These are phyloP conservation scores for Nothopassalora personata DNA, from an alignment of 2,329 filamentous ascomycete genomes.

Conservation along the genomic window DNA sequence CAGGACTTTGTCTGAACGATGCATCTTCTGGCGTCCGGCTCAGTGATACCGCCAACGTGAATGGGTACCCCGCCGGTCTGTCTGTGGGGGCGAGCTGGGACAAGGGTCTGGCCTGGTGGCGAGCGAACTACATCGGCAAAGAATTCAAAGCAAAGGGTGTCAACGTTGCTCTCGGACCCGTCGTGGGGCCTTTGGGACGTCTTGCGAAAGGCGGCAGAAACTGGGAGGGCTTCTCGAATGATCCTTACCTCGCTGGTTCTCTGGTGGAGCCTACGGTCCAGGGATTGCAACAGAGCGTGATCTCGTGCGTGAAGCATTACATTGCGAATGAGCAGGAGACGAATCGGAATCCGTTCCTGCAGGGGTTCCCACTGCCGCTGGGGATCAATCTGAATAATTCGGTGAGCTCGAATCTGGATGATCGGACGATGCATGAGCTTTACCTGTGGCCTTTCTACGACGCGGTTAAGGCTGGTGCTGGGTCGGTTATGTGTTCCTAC, in stretches of 20 bases:
- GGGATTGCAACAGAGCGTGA: slow-evolving; percentile 34
- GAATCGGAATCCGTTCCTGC: slow-evolving; percentile 21
- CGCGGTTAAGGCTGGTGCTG: slow-evolving; percentile 65
- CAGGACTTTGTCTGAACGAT: slow-evolving; percentile 39
- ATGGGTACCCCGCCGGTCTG: slow-evolving; percentile 36
- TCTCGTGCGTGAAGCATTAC: slow-evolving; percentile 32
- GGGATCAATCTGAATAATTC: slow-evolving; percentile 23
- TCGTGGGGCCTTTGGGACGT: slow-evolving; percentile 29
- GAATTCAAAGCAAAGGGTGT: slow-evolving; percentile 30
- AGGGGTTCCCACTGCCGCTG: slow-evolving; percentile 15
- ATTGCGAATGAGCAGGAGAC: slow-evolving; percentile 28
- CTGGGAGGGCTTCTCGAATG: slow-evolving; percentile 55
- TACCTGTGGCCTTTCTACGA: slow-evolving; percentile 70
- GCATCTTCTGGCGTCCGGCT: slow-evolving; percentile 35
- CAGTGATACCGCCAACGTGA: slow-evolving; percentile 51
- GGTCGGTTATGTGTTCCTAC: slow-evolving; percentile 77
- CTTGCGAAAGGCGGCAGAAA: slow-evolving; percentile 30
- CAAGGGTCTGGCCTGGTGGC: slow-evolving; percentile 28
- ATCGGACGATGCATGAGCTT: slow-evolving; percentile 27
- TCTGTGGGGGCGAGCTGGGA: slow-evolving; percentile 37
- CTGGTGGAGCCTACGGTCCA: slow-evolving; percentile 22
- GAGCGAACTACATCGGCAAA: slow-evolving; percentile 30
- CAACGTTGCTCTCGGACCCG: slow-evolving; percentile 29
- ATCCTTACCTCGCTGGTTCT: slow-evolving; percentile 41
- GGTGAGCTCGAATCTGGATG: slow-evolving; percentile 42